Conservation (phyloP, 2,329 filamentous ascomycete genomes). For the Botrytis sinoallii region DNA sequence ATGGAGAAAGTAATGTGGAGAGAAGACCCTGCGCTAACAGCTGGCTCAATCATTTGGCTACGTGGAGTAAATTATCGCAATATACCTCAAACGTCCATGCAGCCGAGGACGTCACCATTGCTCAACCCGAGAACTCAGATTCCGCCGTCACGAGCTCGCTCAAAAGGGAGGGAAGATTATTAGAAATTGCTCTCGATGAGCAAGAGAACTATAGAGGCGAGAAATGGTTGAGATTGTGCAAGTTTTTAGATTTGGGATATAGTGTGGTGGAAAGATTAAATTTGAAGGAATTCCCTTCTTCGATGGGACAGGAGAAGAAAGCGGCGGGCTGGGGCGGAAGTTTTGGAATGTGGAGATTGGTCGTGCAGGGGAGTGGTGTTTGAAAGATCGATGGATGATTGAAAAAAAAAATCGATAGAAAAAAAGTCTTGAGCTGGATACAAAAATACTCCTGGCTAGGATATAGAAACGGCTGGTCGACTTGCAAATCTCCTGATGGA, state of each 20-base stretch:
- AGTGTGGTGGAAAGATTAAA: constrained; percentile 19
- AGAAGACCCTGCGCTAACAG: constrained; percentile 14
- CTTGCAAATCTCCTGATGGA: background rate
- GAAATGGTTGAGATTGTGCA: constrained; percentile 15
- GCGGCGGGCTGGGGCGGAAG: background rate
- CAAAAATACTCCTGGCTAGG: no score
- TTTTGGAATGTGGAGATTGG: constrained; percentile 6
- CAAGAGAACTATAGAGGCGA: constrained; percentile 15
- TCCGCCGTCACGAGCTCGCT: background rate
- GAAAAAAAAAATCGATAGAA: background rate
- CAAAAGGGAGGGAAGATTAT: constrained; percentile 4
- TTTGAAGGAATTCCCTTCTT: constrained; percentile 15
- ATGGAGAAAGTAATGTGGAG: background rate
- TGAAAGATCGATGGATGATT: background rate
- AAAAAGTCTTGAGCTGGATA: background rate
- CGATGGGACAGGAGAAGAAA: background rate
- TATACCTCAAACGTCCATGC: background rate
- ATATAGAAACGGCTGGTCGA: no score
- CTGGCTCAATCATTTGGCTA: constrained; percentile 14
- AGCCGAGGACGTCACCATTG: no score
- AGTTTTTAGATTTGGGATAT: constrained; percentile 17
- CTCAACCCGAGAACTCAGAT: background rate
- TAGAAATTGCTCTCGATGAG: constrained; percentile 11
- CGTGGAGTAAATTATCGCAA: background rate
- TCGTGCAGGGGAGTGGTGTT: constrained; percentile 4